Evolutionary conservation across 768 basidiomycete genomes (phyloP).

Genomic region (Lentinus tigrinus): DNA sequence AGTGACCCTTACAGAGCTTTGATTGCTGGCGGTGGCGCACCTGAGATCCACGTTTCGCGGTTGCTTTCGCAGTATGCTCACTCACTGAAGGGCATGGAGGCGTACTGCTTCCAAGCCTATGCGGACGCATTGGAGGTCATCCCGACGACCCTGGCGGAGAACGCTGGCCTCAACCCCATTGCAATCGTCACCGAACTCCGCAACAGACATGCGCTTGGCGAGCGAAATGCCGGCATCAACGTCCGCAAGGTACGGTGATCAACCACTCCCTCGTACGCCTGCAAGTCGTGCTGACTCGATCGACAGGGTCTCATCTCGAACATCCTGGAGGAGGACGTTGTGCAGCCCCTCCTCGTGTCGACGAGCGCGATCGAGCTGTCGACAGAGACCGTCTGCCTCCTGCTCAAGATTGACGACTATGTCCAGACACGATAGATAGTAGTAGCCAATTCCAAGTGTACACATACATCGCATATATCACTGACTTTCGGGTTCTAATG

Average conservation of each 20-base stretch:
- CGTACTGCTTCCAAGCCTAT: conserved; percentile 98
- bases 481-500: neutral
- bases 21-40: conserved; percentile 95
- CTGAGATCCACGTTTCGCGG: conserved; percentile 96
- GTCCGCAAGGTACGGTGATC: conserved; percentile 77
- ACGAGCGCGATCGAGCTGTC: conserved; percentile 94
- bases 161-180: conserved; percentile 97
- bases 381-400: conserved; percentile 95
- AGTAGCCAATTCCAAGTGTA: conserved; percentile 16
- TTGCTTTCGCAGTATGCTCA: conserved; percentile 88
- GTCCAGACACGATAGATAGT: conserved; percentile 66
- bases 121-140: conserved; percentile 98
- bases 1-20: conserved; percentile 56
- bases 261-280: neutral
- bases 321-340: conserved; percentile 95
- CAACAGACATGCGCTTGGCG: conserved; percentile 94
- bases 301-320: conserved; percentile 91
- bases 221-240: conserved; percentile 94
- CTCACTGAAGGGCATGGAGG: conserved; percentile 95
- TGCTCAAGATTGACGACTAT: conserved; percentile 95
- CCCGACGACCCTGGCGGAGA: conserved; percentile 96
- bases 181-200: conserved; percentile 97
- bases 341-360: conserved; percentile 92
- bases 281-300: neutral
- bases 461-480: conserved; percentile 12